Percentiles rank a stretch among this genome's conserved stretches.
Evolutionary conservation across 2,329 filamentous ascomycete genomes (phyloP).

Genomic region (Cercospora sesami): DNA sequence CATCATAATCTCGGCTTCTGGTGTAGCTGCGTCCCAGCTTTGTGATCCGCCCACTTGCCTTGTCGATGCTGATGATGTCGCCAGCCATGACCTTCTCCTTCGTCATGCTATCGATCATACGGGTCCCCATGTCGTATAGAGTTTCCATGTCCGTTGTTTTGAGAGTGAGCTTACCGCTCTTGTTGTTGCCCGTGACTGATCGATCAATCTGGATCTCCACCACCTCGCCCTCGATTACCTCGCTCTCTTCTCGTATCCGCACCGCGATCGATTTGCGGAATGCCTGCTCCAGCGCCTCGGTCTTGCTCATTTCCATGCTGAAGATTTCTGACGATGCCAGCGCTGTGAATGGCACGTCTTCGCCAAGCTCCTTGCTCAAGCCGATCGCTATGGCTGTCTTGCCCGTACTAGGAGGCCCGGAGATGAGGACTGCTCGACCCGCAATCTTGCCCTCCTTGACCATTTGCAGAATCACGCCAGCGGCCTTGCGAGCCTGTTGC

Average conservation of each 20-base stretch:
- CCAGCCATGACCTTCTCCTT: conserved; percentile 99
- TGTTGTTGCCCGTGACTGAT: conserved; percentile 91
- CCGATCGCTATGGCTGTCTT: conserved; percentile 99
- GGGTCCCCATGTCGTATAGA: conserved; percentile 98
- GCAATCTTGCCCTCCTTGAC: conserved; percentile 99
- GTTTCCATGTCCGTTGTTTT: conserved; percentile 99
- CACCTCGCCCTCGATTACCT: conserved; percentile 98
- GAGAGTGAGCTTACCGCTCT: conserved; percentile 98
- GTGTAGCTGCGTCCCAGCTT: conserved; percentile 95
- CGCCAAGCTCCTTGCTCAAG: conserved; percentile 88
- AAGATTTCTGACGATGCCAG: conserved; percentile 96
- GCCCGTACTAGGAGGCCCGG: conserved; percentile 92
- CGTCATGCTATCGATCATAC: conserved; percentile 99
- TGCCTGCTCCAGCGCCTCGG: conserved; percentile 95
- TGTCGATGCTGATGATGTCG: conserved; percentile 98
- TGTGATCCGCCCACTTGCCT: conserved; percentile 95
- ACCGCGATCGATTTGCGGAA: conserved; percentile 98
- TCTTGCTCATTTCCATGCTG: conserved; percentile 99
- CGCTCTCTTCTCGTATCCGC: conserved; percentile 96
- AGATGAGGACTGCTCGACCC: conserved; percentile 88
- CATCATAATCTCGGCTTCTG: conserved; percentile 94
- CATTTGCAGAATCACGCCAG: conserved; percentile 96
- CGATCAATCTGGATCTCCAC: conserved; percentile 98
- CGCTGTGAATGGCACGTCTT: conserved; percentile 95
- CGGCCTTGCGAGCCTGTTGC: conserved; percentile 93